These are phyloP conservation scores for Leishmania tarentolae DNA, from an alignment of 208 protist species.

Conservation along the genomic window DNA sequence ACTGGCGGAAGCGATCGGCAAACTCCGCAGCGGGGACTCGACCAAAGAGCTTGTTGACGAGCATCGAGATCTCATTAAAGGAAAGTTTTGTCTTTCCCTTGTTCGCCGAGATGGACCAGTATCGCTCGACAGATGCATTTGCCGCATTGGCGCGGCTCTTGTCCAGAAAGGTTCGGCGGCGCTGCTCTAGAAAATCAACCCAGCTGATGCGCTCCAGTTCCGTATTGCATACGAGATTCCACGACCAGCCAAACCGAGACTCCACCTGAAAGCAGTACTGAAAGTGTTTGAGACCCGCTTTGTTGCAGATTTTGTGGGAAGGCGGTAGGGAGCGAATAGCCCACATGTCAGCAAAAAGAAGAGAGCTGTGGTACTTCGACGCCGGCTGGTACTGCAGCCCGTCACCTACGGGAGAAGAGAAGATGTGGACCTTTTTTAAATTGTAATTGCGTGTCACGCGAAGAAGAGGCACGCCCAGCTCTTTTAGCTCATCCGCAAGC, in stretches of 20 bases:
- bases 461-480: constrained; percentile 17
- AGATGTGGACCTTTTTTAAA: constrained; percentile 16
- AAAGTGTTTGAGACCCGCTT: constrained; percentile 33
- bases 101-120: constrained; percentile 26
- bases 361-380: constrained; percentile 19
- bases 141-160: constrained; percentile 23
- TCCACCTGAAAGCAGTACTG: constrained; percentile 48
- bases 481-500: constrained; percentile 22
- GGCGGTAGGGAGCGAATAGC: constrained; percentile 26
- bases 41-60: constrained; percentile 32
- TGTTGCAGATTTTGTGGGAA: constrained; percentile 31
- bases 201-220: constrained; percentile 36
- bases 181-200: constrained; percentile 36
- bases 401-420: constrained; percentile 18
- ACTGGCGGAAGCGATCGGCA: constrained; percentile 25
- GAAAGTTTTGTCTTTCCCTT: constrained; percentile 23
- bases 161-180: constrained; percentile 22
- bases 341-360: constrained; percentile 50
- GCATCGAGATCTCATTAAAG: constrained; percentile 29
- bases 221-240: constrained; percentile 43
- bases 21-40: constrained; percentile 33
- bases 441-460: constrained; percentile 24
- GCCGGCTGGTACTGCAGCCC: constrained; percentile 26
- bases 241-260: constrained; percentile 36
- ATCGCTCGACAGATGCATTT: constrained; percentile 14